A percentile compares a stretch with the other conserved stretches of the same genome.
These are phyloP conservation scores for Beverwykella pulmonaria DNA, from an alignment of 495 filamentous ascomycete species.

Conservation along the genomic window DNA sequence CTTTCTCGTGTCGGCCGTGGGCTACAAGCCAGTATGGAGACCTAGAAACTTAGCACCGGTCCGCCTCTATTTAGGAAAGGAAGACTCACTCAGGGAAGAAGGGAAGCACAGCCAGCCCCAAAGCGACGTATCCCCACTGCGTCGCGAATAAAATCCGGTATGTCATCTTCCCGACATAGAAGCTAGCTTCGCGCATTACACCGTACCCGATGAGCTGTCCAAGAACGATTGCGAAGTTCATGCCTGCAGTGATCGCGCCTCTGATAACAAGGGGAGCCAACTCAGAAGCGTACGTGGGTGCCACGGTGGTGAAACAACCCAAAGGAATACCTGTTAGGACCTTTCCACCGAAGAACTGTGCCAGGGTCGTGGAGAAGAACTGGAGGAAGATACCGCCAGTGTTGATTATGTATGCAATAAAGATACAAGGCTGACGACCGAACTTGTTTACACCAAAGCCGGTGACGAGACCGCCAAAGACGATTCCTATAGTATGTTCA, in stretches of 20 bases:
- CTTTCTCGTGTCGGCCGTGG: slow-evolving; percentile 11
- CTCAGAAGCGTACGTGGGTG: slow-evolving; percentile 8
- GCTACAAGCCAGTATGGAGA: slow-evolving; percentile 11
- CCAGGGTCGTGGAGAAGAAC: slow-evolving; percentile 2
- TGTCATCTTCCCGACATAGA: neutral
- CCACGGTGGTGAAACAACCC: slow-evolving; percentile 11
- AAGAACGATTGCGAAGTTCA: slow-evolving; percentile 8
- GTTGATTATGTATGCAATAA: slow-evolving; percentile 3
- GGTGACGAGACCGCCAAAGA: slow-evolving; percentile 4
- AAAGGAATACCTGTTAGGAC: slow-evolving; percentile 2
- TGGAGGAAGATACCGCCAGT: slow-evolving; percentile 11
- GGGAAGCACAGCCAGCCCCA: neutral
- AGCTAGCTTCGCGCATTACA: neutral
- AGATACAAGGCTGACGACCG: slow-evolving; percentile 1
- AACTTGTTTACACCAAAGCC: slow-evolving; percentile 8
- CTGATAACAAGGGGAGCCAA: neutral
- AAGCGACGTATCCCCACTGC: slow-evolving; percentile 7
- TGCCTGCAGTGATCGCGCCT: slow-evolving; percentile 3
- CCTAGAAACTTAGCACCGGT: neutral
- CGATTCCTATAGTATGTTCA: neutral
- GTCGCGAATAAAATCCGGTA: slow-evolving; percentile 2
- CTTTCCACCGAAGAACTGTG: slow-evolving; percentile 2
- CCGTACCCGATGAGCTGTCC: slow-evolving; percentile 3
- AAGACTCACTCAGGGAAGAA: slow-evolving; percentile 12
- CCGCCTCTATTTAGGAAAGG: neutral